Conservation (phyloP, 257 asterid genomes). For the Nicotiana obtusifolia region DNA sequence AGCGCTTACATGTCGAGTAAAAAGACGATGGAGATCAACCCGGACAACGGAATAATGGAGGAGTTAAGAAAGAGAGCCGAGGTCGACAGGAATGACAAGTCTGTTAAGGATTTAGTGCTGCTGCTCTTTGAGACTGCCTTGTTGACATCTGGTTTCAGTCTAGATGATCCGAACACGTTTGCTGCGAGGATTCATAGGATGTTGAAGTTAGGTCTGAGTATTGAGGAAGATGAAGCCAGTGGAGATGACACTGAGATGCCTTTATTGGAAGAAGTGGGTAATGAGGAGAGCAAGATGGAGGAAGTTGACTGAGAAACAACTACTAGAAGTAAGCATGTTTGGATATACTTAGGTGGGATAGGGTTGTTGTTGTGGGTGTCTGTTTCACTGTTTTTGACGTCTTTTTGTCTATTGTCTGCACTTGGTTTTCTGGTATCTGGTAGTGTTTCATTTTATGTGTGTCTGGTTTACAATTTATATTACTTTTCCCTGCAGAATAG, state of each 20-base stretch:
- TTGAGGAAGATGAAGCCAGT: constrained; percentile 5
- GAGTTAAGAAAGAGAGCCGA: constrained; percentile 16
- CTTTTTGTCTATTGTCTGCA: no score
- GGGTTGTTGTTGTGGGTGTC: no score
- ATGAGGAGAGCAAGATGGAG: constrained; percentile 4
- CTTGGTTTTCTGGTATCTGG: no score
- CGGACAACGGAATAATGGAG: constrained; percentile 14
- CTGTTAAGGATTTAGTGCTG: constrained; percentile 16
- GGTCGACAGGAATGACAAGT: constrained; percentile 12
- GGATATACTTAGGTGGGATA: no score
- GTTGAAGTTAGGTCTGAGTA: constrained; percentile 20
- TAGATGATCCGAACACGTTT: constrained; percentile 14
- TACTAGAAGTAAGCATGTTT: neutral
- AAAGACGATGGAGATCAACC: constrained; percentile 15
- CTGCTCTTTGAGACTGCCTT: constrained; percentile 12
- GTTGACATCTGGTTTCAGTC: constrained; percentile 16
- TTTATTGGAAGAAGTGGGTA: constrained; percentile 5
- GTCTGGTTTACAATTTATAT: no score
- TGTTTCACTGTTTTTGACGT: no score
- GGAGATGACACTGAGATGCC: constrained; percentile 12
- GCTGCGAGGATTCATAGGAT: constrained; percentile 12
- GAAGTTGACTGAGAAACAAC: neutral
- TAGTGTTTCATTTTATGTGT: no score
- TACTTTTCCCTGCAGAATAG: no score
- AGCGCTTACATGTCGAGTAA: constrained; percentile 15